phyloP scores from a whole-genome alignment of 2,329 filamentous ascomycete genomes.

The Sclerotinia trifoliorum region DNA sequence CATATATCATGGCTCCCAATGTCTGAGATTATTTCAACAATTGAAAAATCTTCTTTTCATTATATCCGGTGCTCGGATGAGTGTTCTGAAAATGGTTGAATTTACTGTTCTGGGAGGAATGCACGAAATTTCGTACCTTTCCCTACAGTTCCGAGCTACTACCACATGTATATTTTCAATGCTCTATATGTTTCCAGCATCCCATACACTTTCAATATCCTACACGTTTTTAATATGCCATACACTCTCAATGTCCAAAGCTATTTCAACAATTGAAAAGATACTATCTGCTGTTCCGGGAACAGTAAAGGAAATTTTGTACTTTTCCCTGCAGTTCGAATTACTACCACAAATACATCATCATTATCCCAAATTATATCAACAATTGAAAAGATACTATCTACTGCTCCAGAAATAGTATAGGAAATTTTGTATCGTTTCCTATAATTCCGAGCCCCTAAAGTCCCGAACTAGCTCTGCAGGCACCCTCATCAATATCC shows the following conservation, averaged over 20 bases:
- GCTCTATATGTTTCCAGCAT: not conserved
- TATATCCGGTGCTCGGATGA: not conserved
- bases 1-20: conserved; percentile 4
- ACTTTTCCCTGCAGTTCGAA: no score
- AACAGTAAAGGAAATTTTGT: no score
- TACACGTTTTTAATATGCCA: not conserved
- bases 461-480: no score
- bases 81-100: not conserved
- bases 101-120: not conserved
- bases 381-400: no score
- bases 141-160: not conserved
- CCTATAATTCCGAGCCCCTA: not conserved
- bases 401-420: no score
- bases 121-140: not conserved
- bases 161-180: not conserved
- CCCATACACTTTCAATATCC: not conserved
- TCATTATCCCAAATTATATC: no score
- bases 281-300: no score
- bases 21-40: not conserved
- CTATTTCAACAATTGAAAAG: conserved; percentile 8
- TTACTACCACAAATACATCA: no score
- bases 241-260: not conserved
- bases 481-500: not conserved
- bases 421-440: no score
- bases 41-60: not conserved